Evolutionary conservation across 2,329 filamentous ascomycete species (phyloP), one percentile per base, ranked within the genome.

Genomic region (Stemphylium lycopersici): DNA sequence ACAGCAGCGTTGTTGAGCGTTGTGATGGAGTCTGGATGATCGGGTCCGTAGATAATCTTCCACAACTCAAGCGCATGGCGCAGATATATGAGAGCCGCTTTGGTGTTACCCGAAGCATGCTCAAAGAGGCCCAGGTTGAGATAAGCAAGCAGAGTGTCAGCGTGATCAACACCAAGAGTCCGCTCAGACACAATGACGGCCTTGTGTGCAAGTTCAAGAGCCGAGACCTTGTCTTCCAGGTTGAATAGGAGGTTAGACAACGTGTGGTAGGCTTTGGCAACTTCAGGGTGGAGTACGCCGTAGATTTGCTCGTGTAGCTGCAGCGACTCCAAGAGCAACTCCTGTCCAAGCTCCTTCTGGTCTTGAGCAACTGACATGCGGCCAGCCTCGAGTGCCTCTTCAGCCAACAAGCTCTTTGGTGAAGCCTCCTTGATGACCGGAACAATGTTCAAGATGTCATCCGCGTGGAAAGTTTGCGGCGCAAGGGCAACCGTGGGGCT

Each of bases 221-320:
- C 95, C 8, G 91, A 91, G 33, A 93, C 90, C 82, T 98, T 98
- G 80, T 99, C 95, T 49, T 98, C 95, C n/a, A 96, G 85, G 75
- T 96, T 90, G 77, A 96, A 98, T 80, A 97, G 97, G 50, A 98
- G 84, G 82, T 96, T 96, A 2, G 95, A 96, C 40, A 99, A 79
- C 47, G 90, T 92, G 77, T 96, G 93, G 81, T 99, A 99, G 24
- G 96, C 90, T 61, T 93, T 88, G 41, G 93, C 95, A 55, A 98
- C 93, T 78, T 99, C 95, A 1, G 95, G 93, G 73, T 99, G 95
- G 22, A 99, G 83, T 52, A 98, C 96, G 56, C 95, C 95, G 70
- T 99, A 99, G 65, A 99, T 98, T 77, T 99, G 95, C 81, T 99
- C 95, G 70, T 99, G 93, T 38, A 99, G 81, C 40, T 95, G 96